Percentiles rank a stretch among this genome's conserved stretches.
These are phyloP conservation scores for Colletotrichum tofieldiae DNA, from an alignment of 2,329 filamentous ascomycete species.

Conservation along the genomic window DNA sequence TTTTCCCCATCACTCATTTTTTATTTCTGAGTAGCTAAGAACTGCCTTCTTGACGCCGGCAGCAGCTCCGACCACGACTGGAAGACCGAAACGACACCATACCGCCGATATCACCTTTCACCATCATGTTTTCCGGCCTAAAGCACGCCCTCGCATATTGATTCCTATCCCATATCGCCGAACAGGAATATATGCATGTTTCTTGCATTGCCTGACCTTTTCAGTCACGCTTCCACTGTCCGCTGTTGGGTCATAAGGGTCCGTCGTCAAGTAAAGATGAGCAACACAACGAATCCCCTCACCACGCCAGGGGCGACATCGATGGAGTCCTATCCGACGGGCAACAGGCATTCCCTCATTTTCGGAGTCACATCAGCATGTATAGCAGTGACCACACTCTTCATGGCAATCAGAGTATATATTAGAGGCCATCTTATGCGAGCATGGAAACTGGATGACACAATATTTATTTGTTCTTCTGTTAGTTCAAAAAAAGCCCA, in stretches of 20 bases:
- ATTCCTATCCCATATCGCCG: not conserved
- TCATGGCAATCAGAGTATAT: conserved; percentile 37
- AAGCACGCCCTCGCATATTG: not conserved
- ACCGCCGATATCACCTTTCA: not conserved
- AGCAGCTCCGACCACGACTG: not conserved
- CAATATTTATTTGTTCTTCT: conserved; percentile 1
- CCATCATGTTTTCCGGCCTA: not conserved
- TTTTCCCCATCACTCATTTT: not conserved
- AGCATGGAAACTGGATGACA: conserved; percentile 48
- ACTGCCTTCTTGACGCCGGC: not conserved
- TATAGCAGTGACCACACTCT: not conserved
- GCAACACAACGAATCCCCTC: not conserved
- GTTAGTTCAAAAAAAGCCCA: not conserved
- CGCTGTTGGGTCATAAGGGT: not conserved
- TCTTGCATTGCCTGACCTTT: not conserved
- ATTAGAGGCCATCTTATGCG: conserved; percentile 46
- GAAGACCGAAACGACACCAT: not conserved
- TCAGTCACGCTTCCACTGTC: not conserved
- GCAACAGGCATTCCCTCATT: not conserved
- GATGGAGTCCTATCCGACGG: not conserved
- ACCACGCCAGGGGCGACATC: not conserved
- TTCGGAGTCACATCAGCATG: conserved; percentile 2
- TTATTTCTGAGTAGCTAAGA: not conserved
- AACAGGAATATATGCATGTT: not conserved
- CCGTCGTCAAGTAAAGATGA: not conserved